Percentiles rank a stretch among this genome's conserved stretches.
Conservation (phyloP, 306 rosid genomes). For the Malus orientalis region DNA sequence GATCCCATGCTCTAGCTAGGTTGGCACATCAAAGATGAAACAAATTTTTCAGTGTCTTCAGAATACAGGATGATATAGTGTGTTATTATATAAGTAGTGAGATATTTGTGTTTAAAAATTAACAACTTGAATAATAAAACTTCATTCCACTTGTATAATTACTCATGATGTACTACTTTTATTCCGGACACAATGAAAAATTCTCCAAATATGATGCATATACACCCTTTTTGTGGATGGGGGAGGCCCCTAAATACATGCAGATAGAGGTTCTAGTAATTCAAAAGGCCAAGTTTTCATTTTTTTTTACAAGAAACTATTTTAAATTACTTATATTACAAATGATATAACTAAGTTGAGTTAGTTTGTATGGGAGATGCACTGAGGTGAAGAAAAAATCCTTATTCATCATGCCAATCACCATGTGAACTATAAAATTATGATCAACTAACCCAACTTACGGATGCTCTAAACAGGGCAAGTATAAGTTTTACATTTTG, state of each 20-base stretch:
- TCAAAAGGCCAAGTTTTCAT: background rate
- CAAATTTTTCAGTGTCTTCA: accelerated
- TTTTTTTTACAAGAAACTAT: background rate
- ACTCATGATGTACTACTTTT: too few species aligned
- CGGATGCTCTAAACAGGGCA: background rate
- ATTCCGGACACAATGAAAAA: too few species aligned
- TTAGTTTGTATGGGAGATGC: too few species aligned
- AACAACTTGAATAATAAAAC: too few species aligned
- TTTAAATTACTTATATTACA: too few species aligned
- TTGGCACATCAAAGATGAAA: background rate
- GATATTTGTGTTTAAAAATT: too few species aligned
- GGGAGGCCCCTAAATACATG: background rate
- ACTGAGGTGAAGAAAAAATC: too few species aligned
- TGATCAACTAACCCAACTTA: too few species aligned
- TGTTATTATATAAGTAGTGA: too few species aligned
- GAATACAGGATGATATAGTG: accelerated
- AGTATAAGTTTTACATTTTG: background rate
- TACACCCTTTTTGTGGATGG: background rate
- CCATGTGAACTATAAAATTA: background rate
- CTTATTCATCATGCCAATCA: background rate
- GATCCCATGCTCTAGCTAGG: background rate
- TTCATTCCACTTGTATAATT: too few species aligned
- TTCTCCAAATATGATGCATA: background rate
- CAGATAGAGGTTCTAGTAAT: background rate
- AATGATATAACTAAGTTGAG: too few species aligned